Conservation (phyloP, 345 rosid genomes). For the Pistacia vera region DNA sequence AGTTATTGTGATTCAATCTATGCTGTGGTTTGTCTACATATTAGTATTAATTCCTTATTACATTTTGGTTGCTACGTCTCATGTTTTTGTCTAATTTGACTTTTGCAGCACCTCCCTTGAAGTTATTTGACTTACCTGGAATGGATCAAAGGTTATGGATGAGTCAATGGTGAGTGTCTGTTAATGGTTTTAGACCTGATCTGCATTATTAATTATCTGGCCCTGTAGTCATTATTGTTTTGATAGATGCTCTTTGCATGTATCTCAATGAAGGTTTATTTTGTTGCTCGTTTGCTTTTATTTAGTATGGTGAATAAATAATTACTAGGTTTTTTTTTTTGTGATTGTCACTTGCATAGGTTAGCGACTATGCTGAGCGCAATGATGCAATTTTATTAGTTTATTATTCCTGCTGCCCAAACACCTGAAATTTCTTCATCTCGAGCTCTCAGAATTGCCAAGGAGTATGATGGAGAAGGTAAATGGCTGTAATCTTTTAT, state of each 20-base stretch:
- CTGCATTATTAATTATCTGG: background rate
- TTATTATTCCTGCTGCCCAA: conserved; percentile 86
- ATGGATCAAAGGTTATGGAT: conserved; percentile 88
- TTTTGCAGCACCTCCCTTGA: conserved; percentile 84
- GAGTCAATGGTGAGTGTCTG: conserved; percentile 72
- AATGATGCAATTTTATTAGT: conserved; percentile 93
- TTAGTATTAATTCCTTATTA: background rate
- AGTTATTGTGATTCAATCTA: conserved; percentile 11
- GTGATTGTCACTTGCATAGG: conserved; percentile 34
- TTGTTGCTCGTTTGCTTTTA: conserved; percentile 12
- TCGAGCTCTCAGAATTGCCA: conserved; percentile 82
- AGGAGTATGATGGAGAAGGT: conserved; percentile 91
- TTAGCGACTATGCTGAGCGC: conserved; percentile 78
- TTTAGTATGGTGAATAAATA: background rate
- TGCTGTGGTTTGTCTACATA: background rate
- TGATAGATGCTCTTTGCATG: conserved; percentile 12
- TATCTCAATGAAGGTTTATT: conserved; percentile 1
- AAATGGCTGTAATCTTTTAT: conserved; percentile 24
- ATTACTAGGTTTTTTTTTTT: conserved; percentile 13
- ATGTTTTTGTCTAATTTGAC: background rate
- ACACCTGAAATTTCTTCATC: conserved; percentile 90
- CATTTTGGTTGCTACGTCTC: conserved; percentile 3
- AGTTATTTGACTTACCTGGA: conserved; percentile 93
- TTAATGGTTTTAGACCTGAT: conserved; percentile 11
- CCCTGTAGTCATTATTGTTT: background rate